A percentile compares a stretch with the other conserved stretches of the same genome.
Evolutionary conservation across 345 rosid genomes (phyloP).

Genomic region (Draba incana): DNA sequence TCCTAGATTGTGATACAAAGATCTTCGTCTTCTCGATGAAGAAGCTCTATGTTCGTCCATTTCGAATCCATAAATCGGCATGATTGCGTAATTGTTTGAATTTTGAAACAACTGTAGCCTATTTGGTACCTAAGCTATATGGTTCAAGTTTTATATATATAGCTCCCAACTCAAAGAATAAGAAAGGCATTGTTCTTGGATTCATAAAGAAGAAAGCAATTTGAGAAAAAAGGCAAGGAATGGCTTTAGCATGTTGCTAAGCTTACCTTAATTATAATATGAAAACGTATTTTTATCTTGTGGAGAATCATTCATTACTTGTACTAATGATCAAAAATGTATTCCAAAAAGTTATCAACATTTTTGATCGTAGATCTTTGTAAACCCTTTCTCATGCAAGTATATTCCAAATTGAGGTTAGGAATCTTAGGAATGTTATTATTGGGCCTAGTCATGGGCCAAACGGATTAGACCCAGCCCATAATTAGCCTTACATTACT

Average conservation of each 20-base stretch:
- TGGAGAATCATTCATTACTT: conserved; percentile 32
- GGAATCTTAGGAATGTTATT: background rate
- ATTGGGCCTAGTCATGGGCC: conserved; percentile 3
- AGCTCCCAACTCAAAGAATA: background rate
- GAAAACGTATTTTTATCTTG: background rate
- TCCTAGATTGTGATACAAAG: conserved; percentile 43
- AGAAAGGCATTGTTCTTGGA: conserved; percentile 32
- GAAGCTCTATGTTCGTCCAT: conserved; percentile 38
- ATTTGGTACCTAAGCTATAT: background rate
- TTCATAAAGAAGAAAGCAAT: conserved; percentile 43
- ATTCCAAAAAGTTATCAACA: conserved; percentile 21
- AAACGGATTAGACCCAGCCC: background rate
- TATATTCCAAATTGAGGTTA: conserved; percentile 33
- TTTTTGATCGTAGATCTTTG: conserved; percentile 28
- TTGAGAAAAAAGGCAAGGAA: conserved; percentile 45
- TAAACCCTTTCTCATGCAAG: conserved; percentile 34
- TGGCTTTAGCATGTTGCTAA: conserved; percentile 45
- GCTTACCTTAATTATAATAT: conserved; percentile 9
- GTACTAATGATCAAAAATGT: conserved; percentile 11
- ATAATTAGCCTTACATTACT: background rate
- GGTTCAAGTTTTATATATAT: conserved; percentile 28
- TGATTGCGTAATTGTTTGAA: no score
- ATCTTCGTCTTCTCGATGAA: conserved; percentile 35
- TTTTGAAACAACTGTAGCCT: conserved; percentile 32
- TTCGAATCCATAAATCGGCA: conserved; percentile 22